Percentiles rank a stretch among this genome's conserved stretches.
phyloP scores from a whole-genome alignment of 306 rosid genomes.

The Benincasa hispida region DNA sequence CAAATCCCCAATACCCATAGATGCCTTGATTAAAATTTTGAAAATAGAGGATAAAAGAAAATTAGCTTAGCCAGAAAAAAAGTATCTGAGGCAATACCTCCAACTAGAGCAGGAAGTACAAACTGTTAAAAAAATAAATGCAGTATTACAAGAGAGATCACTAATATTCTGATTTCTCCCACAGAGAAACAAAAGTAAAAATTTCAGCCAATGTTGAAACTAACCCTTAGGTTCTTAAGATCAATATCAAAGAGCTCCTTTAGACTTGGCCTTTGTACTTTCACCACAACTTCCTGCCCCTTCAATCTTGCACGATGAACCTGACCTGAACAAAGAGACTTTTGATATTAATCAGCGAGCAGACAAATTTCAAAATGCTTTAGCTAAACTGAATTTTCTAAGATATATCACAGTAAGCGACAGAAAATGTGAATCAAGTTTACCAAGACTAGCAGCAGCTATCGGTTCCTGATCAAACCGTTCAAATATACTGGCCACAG shows the following conservation, averaged over 20 bases:
- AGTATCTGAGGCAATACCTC: neutral
- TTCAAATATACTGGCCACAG: slow-evolving; percentile 54
- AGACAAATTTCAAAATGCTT: slow-evolving; percentile 2
- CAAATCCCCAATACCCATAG: neutral
- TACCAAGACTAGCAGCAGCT: slow-evolving; percentile 99
- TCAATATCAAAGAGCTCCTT: slow-evolving; percentile 94
- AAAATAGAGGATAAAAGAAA: neutral
- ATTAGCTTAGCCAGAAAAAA: neutral
- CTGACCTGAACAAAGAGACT: slow-evolving; percentile 62
- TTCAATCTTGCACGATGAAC: slow-evolving; percentile 89
- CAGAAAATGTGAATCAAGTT: slow-evolving; percentile 13
- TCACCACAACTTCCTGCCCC: slow-evolving; percentile 78
- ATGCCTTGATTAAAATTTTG: neutral
- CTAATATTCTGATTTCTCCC: neutral
- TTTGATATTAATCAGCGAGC: neutral
- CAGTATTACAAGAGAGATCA: neutral
- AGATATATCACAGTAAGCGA: neutral
- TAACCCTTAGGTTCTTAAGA: slow-evolving; percentile 94
- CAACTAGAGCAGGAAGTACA: neutral
- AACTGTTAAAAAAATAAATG: neutral
- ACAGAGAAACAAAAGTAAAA: neutral
- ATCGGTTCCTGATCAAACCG: slow-evolving; percentile 86
- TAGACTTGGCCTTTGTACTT: slow-evolving; percentile 99
- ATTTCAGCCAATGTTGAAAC: slow-evolving; percentile 25
- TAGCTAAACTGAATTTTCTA: neutral